Conservation (phyloP, 1,139 yeast genomes). For the Pichia sp. region DNA sequence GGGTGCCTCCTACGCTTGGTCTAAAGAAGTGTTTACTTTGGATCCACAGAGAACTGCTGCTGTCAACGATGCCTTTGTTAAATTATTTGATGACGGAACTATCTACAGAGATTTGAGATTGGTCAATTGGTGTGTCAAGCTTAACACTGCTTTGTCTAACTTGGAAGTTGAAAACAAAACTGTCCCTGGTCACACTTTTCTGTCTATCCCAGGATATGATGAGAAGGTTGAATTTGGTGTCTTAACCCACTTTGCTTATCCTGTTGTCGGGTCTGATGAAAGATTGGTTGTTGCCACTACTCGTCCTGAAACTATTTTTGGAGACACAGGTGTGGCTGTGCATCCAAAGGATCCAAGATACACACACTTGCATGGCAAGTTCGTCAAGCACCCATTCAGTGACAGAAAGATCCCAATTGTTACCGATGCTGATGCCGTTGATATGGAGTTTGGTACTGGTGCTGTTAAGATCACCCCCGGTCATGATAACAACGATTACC, state of each 20-base stretch:
- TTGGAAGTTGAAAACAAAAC: slow-evolving; percentile 94
- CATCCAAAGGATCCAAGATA: slow-evolving; percentile 94
- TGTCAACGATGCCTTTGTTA: slow-evolving; percentile 87
- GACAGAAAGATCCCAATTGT: slow-evolving; percentile 83
- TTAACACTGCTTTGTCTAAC: slow-evolving; percentile 93
- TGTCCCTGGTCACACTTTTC: slow-evolving; percentile 71
- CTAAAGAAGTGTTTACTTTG: slow-evolving; percentile 88
- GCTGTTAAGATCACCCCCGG: slow-evolving; percentile 99
- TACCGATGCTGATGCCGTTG: slow-evolving; percentile 89
- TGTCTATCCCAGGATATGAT: slow-evolving; percentile 86
- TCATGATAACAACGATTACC: slow-evolving; percentile 95
- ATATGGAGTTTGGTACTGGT: slow-evolving; percentile 99
- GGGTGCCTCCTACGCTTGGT: slow-evolving; percentile 98
- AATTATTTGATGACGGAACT: slow-evolving; percentile 89
- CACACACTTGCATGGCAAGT: slow-evolving; percentile 91
- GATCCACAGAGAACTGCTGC: slow-evolving; percentile 75
- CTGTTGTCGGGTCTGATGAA: slow-evolving; percentile 81
- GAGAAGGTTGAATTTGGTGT: slow-evolving; percentile 94
- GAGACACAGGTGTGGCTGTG: slow-evolving; percentile 97
- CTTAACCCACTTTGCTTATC: slow-evolving; percentile 88
- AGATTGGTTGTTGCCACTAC: slow-evolving; percentile 91
- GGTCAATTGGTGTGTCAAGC: slow-evolving; percentile 93
- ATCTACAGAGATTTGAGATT: slow-evolving; percentile 91
- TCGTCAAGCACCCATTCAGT: slow-evolving; percentile 83
- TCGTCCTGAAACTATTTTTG: slow-evolving; percentile 97